These are phyloP conservation scores for Phallus indusiatus DNA, from an alignment of 768 basidiomycete species.

Conservation along the genomic window DNA sequence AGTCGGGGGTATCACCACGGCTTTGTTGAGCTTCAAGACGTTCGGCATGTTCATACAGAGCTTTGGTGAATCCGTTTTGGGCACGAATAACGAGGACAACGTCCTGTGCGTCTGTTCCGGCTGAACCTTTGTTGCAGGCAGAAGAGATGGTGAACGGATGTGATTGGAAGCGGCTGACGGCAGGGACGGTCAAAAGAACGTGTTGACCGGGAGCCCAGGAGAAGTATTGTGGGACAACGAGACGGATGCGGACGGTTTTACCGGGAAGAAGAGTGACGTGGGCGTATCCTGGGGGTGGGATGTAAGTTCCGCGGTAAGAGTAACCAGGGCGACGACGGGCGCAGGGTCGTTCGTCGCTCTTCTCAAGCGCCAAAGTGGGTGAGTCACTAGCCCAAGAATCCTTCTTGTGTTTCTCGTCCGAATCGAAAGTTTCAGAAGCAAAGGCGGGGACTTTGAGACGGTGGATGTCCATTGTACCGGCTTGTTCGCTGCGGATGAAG, in stretches of 20 bases:
- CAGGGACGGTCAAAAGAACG: slow-evolving; percentile 57
- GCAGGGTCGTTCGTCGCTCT: neutral
- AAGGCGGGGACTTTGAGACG: neutral
- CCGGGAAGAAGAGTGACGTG: slow-evolving; percentile 63
- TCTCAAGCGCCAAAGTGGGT: neutral
- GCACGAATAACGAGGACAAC: slow-evolving; percentile 62
- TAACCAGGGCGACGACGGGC: neutral
- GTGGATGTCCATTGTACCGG: neutral
- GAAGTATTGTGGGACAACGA: slow-evolving; percentile 44
- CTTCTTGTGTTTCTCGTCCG: neutral
- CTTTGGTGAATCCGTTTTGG: slow-evolving; percentile 57
- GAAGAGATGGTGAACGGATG: slow-evolving; percentile 71
- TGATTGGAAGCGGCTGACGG: slow-evolving; percentile 45
- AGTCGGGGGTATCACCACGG: slow-evolving; percentile 9
- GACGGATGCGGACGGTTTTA: slow-evolving; percentile 55
- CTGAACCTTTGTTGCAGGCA: slow-evolving; percentile 32
- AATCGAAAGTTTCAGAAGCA: neutral
- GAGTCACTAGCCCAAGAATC: neutral
- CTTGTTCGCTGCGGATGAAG: neutral
- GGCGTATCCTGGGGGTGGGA: slow-evolving; percentile 57
- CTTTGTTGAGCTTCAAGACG: slow-evolving; percentile 20
- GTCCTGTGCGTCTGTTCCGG: slow-evolving; percentile 34
- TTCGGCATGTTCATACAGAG: slow-evolving; percentile 49
- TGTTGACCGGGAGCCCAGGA: slow-evolving; percentile 72
- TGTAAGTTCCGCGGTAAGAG: slow-evolving; percentile 19